phyloP scores from a whole-genome alignment of 164 flowering plant species.

The Platanus orientalis region DNA sequence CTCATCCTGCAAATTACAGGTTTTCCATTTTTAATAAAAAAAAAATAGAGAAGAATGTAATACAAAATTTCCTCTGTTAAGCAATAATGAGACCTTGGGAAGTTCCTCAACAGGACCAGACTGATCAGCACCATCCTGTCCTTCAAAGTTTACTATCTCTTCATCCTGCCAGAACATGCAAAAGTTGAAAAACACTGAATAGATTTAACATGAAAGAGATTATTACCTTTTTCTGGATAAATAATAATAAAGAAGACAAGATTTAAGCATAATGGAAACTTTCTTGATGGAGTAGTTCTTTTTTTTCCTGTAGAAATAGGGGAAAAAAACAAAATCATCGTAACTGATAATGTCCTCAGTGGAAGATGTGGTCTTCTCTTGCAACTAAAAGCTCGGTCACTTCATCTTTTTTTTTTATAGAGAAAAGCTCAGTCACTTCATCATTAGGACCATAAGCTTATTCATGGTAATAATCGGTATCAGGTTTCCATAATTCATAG shows the following conservation, averaged over 20 bases:
- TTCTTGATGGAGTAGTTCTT: too few relatives aligned
- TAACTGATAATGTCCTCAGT: too few relatives aligned
- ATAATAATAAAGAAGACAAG: background rate
- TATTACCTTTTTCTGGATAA: background rate
- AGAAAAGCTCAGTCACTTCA: too few relatives aligned
- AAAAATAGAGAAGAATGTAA: background rate
- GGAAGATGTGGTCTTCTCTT: too few relatives aligned
- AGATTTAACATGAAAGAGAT: background rate
- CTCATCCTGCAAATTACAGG: conserved; percentile 36
- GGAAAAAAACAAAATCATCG: background rate
- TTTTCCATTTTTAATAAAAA: background rate
- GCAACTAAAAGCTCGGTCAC: too few relatives aligned
- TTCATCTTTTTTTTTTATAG: too few relatives aligned
- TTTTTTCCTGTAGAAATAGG: too few relatives aligned
- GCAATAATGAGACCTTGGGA: conserved; percentile 32
- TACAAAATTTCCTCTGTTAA: background rate
- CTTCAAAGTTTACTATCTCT: conserved; percentile 31
- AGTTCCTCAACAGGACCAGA: conserved; percentile 35
- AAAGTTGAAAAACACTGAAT: conserved; percentile 4
- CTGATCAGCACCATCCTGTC: conserved; percentile 35
- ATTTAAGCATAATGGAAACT: background rate
- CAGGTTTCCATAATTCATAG: too few relatives aligned
- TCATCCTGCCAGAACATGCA: conserved; percentile 36
- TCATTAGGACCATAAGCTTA: too few relatives aligned
- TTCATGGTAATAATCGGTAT: too few relatives aligned